These are phyloP conservation scores for Ambrosiella xylebori DNA, from an alignment of 2,329 filamentous ascomycete genomes.

Conservation along the genomic window DNA sequence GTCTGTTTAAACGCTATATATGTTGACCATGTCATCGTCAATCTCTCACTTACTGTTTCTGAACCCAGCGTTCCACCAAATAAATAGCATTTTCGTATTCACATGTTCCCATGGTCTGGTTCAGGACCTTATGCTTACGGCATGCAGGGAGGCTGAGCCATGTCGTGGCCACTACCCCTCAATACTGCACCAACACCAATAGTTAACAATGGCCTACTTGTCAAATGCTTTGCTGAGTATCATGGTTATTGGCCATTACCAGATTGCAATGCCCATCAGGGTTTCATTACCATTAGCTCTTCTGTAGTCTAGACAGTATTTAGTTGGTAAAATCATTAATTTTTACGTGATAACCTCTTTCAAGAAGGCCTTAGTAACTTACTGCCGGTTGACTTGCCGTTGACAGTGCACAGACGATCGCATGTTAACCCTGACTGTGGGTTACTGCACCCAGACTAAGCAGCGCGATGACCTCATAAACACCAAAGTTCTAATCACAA, in stretches of 20 bases:
- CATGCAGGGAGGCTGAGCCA: slow-evolving; percentile 1
- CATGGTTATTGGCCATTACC: too few species aligned
- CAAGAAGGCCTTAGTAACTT: background rate
- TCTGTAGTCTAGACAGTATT: too few species aligned
- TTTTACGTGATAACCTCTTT: background rate
- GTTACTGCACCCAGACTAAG: background rate
- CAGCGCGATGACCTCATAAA: too few species aligned
- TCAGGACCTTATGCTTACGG: background rate
- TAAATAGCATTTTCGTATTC: background rate
- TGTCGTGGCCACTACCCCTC: background rate
- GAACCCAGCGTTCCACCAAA: background rate
- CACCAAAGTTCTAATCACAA: too few species aligned
- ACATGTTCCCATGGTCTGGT: background rate
- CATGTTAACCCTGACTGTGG: background rate
- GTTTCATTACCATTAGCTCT: too few species aligned
- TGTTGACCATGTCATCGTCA: background rate
- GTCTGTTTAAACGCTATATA: background rate
- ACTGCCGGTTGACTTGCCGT: background rate
- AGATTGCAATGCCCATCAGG: too few species aligned
- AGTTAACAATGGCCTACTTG: background rate
- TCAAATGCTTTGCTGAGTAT: background rate
- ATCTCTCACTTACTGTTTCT: background rate
- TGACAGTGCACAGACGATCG: background rate
- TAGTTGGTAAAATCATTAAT: background rate
- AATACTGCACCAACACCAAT: background rate